phyloP scores from a whole-genome alignment of 805 yeast genomes.

The Lipomyces japonicus region DNA sequence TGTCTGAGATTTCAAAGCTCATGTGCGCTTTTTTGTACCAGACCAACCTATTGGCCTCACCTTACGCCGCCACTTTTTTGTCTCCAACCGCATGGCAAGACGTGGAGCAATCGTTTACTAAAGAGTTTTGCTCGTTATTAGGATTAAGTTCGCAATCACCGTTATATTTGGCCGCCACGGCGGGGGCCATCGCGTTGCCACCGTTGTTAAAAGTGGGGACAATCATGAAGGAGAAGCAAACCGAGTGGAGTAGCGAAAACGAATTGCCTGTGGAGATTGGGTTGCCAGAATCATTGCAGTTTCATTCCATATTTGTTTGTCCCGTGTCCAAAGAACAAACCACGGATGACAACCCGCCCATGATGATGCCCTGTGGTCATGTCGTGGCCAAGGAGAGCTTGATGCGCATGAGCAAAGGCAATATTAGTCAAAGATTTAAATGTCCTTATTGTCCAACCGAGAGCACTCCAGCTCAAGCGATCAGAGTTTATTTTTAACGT shows the following conservation, averaged over 20 bases:
- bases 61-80: conserved; percentile 32
- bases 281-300: conserved; percentile 51
- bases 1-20: conserved; percentile 46
- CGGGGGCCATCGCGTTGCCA: conserved; percentile 55
- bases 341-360: conserved; percentile 59
- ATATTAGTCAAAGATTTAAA: conserved; percentile 49
- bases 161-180: conserved; percentile 46
- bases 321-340: conserved; percentile 68
- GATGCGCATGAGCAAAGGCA: conserved; percentile 44
- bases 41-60: conserved; percentile 28
- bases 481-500: conserved; percentile 43
- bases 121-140: conserved; percentile 48
- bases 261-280: conserved; percentile 62
- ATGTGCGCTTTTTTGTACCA: conserved; percentile 41
- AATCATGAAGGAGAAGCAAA: conserved; percentile 39
- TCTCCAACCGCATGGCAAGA: conserved; percentile 35
- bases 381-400: conserved; percentile 55
- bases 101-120: conserved; percentile 41
- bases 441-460: conserved; percentile 70
- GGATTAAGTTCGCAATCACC: conserved; percentile 55
- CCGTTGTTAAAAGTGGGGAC: conserved; percentile 48
- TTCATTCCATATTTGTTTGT: conserved; percentile 66
- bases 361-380: conserved; percentile 61
- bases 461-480: conserved; percentile 43
- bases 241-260: conserved; percentile 55